Conservation (phyloP, 768 basidiomycete genomes). For the Mycena vulgaris region DNA sequence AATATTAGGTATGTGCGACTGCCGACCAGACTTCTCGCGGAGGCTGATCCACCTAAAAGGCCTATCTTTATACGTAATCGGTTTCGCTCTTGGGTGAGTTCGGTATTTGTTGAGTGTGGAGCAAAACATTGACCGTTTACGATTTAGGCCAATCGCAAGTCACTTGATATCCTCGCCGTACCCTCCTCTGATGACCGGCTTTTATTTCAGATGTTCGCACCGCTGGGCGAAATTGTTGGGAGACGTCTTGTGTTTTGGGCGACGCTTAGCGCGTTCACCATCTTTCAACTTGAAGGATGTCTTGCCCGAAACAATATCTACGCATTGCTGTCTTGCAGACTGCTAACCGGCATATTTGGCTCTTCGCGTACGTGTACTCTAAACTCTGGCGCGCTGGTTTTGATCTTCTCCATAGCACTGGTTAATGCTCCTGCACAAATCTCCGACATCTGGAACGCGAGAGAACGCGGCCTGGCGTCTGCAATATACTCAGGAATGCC, state of each 20-base stretch:
- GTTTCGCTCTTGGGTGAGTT: background rate
- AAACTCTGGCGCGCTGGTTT: background rate
- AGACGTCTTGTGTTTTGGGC: constrained; percentile 70
- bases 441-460: constrained; percentile 70
- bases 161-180: background rate
- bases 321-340: constrained; percentile 65
- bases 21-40: background rate
- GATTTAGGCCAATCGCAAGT: constrained; percentile 24
- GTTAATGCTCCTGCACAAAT: constrained; percentile 74
- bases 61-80: constrained; percentile 68
- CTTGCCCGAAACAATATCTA: constrained; percentile 61
- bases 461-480: constrained; percentile 73
- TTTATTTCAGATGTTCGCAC: constrained; percentile 66
- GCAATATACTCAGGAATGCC: constrained; percentile 72
- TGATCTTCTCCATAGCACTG: constrained; percentile 56
- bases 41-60: constrained; percentile 13
- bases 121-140: background rate
- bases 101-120: background rate
- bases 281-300: constrained; percentile 70
- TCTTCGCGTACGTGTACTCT: constrained; percentile 61
- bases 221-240: constrained; percentile 73
- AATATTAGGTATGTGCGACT: constrained; percentile 58
- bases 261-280: constrained; percentile 64
- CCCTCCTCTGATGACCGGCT: constrained; percentile 43
- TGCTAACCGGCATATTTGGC: constrained; percentile 72